Percentiles rank a stretch among this genome's conserved stretches.
These are phyloP conservation scores for Fagus sylvatica DNA, from an alignment of 306 rosid species.

Conservation along the genomic window DNA sequence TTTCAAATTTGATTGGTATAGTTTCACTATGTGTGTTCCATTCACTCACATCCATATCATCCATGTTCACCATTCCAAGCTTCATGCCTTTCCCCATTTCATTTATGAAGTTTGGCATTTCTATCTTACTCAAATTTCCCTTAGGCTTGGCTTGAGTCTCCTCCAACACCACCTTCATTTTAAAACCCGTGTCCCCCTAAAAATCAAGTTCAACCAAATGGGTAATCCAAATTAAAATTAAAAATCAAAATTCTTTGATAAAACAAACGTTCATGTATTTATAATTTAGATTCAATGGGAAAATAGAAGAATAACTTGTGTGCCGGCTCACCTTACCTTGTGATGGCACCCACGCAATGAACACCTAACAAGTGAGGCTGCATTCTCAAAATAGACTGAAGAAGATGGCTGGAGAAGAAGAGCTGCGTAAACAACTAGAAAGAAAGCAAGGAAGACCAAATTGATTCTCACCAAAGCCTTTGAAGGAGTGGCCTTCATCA, in stretches of 20 bases:
- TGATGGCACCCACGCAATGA: slow-evolving; percentile 77
- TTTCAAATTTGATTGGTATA: slow-evolving; percentile 43
- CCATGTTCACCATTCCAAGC: slow-evolving; percentile 84
- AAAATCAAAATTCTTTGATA: no score
- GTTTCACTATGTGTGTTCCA: slow-evolving; percentile 48
- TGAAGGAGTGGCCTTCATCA: slow-evolving; percentile 60
- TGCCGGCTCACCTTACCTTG: slow-evolving; percentile 94
- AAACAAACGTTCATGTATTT: background rate
- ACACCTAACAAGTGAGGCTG: slow-evolving; percentile 70
- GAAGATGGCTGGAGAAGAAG: slow-evolving; percentile 82
- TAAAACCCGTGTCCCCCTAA: slow-evolving; percentile 52
- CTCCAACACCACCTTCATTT: slow-evolving; percentile 63
- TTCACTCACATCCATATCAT: slow-evolving; percentile 50
- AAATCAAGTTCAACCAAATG: slow-evolving; percentile 3
- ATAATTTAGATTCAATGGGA: background rate
- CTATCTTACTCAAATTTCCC: slow-evolving; percentile 43
- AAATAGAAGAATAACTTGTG: background rate
- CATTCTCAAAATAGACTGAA: slow-evolving; percentile 62
- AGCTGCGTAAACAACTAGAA: slow-evolving; percentile 53
- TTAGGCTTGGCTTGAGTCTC: slow-evolving; percentile 32
- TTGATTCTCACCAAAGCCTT: slow-evolving; percentile 77
- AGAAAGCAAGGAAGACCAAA: slow-evolving; percentile 60
- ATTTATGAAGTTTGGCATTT: slow-evolving; percentile 55
- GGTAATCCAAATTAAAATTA: background rate
- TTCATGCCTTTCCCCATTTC: slow-evolving; percentile 55